Percentiles rank a stretch among this genome's conserved stretches.
Evolutionary conservation across 176 grass and related monocot genomes (phyloP).

Genomic region (Themeda triandra): DNA sequence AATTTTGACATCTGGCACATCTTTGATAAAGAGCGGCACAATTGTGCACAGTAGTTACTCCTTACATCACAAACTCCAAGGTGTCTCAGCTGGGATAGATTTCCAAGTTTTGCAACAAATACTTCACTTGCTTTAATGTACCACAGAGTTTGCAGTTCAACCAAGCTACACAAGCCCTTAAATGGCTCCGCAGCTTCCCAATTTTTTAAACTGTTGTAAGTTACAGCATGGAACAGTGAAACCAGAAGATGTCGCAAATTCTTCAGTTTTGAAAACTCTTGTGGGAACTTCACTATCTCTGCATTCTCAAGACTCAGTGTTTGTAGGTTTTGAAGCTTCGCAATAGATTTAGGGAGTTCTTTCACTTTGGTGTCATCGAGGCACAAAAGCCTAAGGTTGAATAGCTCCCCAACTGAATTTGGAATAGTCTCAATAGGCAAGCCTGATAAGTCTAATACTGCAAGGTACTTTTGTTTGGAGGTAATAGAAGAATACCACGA

Average conservation of each 20-base stretch:
- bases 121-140: too few species aligned
- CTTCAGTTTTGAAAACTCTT: not conserved
- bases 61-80: too few species aligned
- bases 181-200: too few species aligned
- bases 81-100: too few species aligned
- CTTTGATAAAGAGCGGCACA: too few species aligned
- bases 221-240: too few species aligned
- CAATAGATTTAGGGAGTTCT: conserved; percentile 29
- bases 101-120: too few species aligned
- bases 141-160: too few species aligned
- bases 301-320: conserved; percentile 1
- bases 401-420: conserved; percentile 26
- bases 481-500: not conserved
- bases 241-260: not conserved
- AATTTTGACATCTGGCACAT: too few species aligned
- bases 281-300: not conserved
- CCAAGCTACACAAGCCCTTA: too few species aligned
- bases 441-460: conserved; percentile 21
- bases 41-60: too few species aligned
- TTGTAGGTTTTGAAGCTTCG: conserved; percentile 25
- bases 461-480: conserved; percentile 7
- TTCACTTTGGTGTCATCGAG: conserved; percentile 34
- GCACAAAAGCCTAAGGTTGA: conserved; percentile 41
- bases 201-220: too few species aligned
- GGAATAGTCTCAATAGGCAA: conserved; percentile 24